phyloP scores from a whole-genome alignment of 805 yeast species.

The Zygosaccharomyces kombuchaensis region DNA sequence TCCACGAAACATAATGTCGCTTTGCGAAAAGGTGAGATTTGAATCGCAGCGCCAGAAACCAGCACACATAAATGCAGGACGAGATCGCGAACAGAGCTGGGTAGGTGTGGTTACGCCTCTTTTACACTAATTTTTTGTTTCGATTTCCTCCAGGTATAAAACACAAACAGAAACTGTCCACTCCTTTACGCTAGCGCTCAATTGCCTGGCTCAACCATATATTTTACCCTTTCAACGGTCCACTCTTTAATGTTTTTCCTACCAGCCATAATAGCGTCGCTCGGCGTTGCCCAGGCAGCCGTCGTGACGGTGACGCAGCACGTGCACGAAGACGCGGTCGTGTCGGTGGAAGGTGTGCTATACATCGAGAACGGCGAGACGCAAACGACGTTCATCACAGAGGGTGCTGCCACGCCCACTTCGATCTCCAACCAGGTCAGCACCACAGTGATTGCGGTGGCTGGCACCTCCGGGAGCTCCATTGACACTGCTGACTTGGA shows the following conservation, averaged over 20 bases:
- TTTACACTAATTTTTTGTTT: neutral
- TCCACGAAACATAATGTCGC: slow-evolving; percentile 1
- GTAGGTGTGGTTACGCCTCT: neutral
- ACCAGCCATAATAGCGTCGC: slow-evolving; percentile 2
- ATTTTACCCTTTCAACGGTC: neutral
- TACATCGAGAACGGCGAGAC: slow-evolving; percentile 27
- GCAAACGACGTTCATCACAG: slow-evolving; percentile 23
- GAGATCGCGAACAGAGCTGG: neutral
- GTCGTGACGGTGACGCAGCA: slow-evolving; percentile 32
- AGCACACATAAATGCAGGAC: slow-evolving; percentile 4
- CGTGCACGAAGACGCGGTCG: slow-evolving; percentile 23
- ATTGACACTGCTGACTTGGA: neutral
- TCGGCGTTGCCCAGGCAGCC: slow-evolving; percentile 21
- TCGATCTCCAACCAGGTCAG: slow-evolving; percentile 13
- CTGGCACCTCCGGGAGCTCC: slow-evolving; percentile 26
- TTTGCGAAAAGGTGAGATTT: neutral
- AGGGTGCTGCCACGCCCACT: slow-evolving; percentile 13
- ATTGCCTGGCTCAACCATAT: neutral
- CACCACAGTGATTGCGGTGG: slow-evolving; percentile 44
- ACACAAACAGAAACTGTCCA: slow-evolving; percentile 3
- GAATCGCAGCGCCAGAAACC: neutral
- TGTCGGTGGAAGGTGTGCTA: slow-evolving; percentile 28
- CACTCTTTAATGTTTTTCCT: slow-evolving; percentile 4
- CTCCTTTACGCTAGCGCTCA: slow-evolving; percentile 1
- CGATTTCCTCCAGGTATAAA: neutral